These are phyloP conservation scores for Purshia tridentata DNA, from an alignment of 306 rosid genomes.

Conservation along the genomic window DNA sequence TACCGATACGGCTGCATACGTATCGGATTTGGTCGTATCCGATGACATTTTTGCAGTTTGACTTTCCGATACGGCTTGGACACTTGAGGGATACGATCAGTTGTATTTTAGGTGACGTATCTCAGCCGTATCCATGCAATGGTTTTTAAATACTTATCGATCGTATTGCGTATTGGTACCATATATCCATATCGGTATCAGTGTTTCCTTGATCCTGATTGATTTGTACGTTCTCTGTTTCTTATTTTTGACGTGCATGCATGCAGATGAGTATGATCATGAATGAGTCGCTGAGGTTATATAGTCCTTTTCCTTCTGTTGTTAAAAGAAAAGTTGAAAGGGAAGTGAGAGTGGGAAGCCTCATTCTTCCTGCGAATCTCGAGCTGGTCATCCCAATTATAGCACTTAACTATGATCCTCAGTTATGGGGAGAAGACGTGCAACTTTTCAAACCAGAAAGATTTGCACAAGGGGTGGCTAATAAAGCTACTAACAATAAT, in stretches of 20 bases:
- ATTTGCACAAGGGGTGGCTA: neutral
- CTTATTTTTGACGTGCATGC: neutral
- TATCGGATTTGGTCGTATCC: too few relatives aligned
- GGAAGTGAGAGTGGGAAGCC: neutral
- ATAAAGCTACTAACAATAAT: neutral
- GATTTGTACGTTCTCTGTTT: neutral
- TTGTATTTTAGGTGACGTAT: too few relatives aligned
- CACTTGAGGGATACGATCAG: too few relatives aligned
- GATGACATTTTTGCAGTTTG: too few relatives aligned
- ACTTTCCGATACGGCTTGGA: too few relatives aligned
- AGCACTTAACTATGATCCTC: neutral
- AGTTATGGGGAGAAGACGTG: slow-evolving; percentile 1
- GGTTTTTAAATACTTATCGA: too few relatives aligned
- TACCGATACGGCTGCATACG: too few relatives aligned
- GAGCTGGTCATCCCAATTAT: neutral
- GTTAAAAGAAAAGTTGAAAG: neutral
- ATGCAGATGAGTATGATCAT: slow-evolving; percentile 10
- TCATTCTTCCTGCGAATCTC: neutral
- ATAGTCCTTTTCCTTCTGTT: neutral
- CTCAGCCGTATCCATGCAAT: too few relatives aligned
- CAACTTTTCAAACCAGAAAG: slow-evolving; percentile 2
- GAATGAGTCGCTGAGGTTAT: slow-evolving; percentile 5
- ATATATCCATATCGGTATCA: too few relatives aligned
- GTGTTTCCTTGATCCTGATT: neutral
- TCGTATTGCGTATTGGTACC: too few relatives aligned